Evolutionary conservation across 2,329 filamentous ascomycete species (phyloP).

Genomic region (Whalleya microplaca): DNA sequence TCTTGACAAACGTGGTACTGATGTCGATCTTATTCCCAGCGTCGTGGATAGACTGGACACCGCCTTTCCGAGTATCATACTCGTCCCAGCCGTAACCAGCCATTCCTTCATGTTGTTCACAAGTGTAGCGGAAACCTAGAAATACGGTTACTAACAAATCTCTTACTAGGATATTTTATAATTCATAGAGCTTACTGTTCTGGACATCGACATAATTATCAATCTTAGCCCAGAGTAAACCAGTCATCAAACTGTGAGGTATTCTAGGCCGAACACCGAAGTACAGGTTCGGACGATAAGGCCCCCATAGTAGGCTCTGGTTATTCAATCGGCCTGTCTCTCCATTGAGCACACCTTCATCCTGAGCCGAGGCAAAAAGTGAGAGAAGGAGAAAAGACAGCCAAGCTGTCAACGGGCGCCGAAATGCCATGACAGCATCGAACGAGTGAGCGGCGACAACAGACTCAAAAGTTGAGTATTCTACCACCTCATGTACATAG

Average conservation of each 20-base stretch:
- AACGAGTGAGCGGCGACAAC: not conserved
- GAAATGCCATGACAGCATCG: constrained; percentile 36
- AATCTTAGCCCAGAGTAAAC: constrained; percentile 86
- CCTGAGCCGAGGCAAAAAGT: constrained; percentile 32
- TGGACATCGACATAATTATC: constrained; percentile 79
- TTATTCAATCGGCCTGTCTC: constrained; percentile 66
- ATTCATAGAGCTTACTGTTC: constrained; percentile 60
- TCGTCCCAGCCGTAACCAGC: constrained; percentile 97
- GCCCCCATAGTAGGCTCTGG: constrained; percentile 90
- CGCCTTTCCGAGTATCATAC: constrained; percentile 87
- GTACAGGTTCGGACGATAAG: constrained; percentile 91
- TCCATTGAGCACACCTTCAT: constrained; percentile 44
- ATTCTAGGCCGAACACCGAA: constrained; percentile 86
- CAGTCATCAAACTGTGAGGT: constrained; percentile 79
- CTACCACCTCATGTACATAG: too few species aligned
- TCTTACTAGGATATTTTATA: not conserved
- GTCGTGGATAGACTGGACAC: constrained; percentile 89
- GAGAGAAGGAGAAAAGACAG: constrained; percentile 35
- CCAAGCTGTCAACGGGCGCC: constrained; percentile 37
- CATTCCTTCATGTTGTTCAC: constrained; percentile 93
- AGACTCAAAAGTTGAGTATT: not conserved
- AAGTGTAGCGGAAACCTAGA: constrained; percentile 86
- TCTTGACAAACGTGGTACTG: constrained; percentile 91
- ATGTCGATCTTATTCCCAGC: constrained; percentile 86
- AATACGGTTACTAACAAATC: constrained; percentile 9